Percentiles rank a stretch among this genome's conserved stretches.
phyloP scores from a whole-genome alignment of 371 early-diverging fungal species.

The Actinomortierella wolfii region DNA sequence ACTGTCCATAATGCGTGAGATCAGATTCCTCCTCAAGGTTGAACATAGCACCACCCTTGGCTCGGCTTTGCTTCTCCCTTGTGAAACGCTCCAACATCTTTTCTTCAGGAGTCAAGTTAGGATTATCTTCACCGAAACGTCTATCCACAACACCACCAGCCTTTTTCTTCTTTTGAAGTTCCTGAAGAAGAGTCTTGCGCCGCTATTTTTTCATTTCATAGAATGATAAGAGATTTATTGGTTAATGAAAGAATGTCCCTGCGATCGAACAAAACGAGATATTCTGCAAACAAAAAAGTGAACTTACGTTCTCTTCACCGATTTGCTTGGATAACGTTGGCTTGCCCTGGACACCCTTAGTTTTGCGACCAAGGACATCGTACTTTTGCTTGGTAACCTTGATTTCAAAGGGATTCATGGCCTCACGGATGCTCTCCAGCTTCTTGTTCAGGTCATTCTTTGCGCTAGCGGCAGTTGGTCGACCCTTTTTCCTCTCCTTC shows the following conservation, averaged over 20 bases:
- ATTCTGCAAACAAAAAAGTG: neutral
- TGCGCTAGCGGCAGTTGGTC: slow-evolving; percentile 55
- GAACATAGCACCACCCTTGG: slow-evolving; percentile 58
- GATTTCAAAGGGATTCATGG: slow-evolving; percentile 89
- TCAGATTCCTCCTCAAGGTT: slow-evolving; percentile 86
- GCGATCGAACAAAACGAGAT: neutral
- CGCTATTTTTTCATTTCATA: slow-evolving; percentile 52
- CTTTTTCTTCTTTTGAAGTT: slow-evolving; percentile 71
- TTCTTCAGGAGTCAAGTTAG: slow-evolving; percentile 89
- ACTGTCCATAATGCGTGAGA: slow-evolving; percentile 93
- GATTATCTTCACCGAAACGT: slow-evolving; percentile 94
- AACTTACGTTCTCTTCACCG: slow-evolving; percentile 79
- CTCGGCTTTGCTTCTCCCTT: slow-evolving; percentile 61
- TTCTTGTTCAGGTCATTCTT: slow-evolving; percentile 59
- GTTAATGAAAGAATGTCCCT: too few relatives aligned
- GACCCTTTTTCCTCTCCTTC: slow-evolving; percentile 66
- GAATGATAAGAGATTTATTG: too few relatives aligned
- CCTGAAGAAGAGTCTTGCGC: slow-evolving; percentile 81
- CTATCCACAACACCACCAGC: slow-evolving; percentile 86
- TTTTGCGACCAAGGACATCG: slow-evolving; percentile 85
- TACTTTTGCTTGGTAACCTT: slow-evolving; percentile 80
- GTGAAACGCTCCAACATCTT: slow-evolving; percentile 95
- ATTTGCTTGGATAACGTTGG: slow-evolving; percentile 82
- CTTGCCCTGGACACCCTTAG: slow-evolving; percentile 82
- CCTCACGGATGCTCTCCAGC: slow-evolving; percentile 57